Conservation (phyloP, 75 land plant genomes). For the Sequoiadendron giganteum region DNA sequence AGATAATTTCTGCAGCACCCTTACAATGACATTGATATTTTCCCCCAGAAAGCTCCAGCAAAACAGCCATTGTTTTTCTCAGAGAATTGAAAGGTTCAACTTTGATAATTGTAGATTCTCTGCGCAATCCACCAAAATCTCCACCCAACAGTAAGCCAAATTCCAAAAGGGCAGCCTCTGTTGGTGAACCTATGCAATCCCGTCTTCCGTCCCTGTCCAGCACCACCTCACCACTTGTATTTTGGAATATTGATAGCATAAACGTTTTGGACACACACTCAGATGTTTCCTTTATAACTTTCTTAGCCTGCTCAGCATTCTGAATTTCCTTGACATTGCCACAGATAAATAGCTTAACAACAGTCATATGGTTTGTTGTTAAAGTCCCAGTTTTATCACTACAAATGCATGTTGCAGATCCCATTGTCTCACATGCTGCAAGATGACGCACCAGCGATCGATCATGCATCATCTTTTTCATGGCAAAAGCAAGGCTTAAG, state of each 20-base stretch:
- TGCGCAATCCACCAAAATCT: constrained; percentile 60
- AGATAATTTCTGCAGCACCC: constrained; percentile 91
- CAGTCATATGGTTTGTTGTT: constrained; percentile 94
- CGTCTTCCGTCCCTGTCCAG: constrained; percentile 46
- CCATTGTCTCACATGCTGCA: constrained; percentile 99
- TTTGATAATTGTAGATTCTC: constrained; percentile 50
- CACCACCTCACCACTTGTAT: constrained; percentile 84
- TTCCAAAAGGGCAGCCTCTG: constrained; percentile 82
- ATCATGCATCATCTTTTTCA: constrained; percentile 99
- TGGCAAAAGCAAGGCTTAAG: constrained; percentile 92
- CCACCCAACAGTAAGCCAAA: constrained; percentile 84
- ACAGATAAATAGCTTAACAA: constrained; percentile 73
- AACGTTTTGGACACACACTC: constrained; percentile 36
- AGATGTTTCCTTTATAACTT: constrained; percentile 32
- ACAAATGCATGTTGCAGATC: constrained; percentile 86
- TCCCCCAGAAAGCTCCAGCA: constrained; percentile 59
- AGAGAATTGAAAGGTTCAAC: constrained; percentile 89
- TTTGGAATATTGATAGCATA: constrained; percentile 66
- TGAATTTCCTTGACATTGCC: constrained; percentile 42
- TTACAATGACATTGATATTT: constrained; percentile 64
- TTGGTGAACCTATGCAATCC: constrained; percentile 76
- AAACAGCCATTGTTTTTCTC: constrained; percentile 84
- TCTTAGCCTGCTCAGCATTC: constrained; percentile 19
- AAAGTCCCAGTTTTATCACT: constrained; percentile 97
- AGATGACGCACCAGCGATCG: constrained; percentile 89